These are phyloP conservation scores for Oryza rufipogon DNA, from an alignment of 176 grass and related monocot species.

Conservation along the genomic window DNA sequence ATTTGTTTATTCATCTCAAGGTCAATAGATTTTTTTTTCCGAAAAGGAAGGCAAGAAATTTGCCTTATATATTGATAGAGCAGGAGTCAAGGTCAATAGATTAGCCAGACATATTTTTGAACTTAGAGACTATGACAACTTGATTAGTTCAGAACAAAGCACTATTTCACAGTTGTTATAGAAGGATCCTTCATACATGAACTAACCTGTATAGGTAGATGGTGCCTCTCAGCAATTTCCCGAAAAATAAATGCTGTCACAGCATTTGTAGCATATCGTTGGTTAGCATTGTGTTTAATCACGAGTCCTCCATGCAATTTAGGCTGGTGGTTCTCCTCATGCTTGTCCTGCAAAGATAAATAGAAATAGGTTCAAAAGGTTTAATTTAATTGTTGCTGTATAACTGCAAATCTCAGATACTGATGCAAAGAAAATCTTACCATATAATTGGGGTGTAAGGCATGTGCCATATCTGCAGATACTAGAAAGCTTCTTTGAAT, in stretches of 20 bases:
- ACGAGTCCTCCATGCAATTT: constrained; percentile 95
- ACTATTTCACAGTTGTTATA: not conserved
- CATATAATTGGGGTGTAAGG: constrained; percentile 93
- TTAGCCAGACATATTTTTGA: not conserved
- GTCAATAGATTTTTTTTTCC: not conserved
- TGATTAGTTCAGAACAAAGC: not conserved
- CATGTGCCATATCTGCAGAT: constrained; percentile 98
- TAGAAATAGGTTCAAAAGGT: constrained; percentile 9
- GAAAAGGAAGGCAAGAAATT: too few relatives aligned
- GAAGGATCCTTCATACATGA: not conserved
- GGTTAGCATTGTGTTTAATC: constrained; percentile 96
- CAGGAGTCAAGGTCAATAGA: not conserved
- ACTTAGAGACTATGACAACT: not conserved
- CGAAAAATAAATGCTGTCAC: constrained; percentile 84
- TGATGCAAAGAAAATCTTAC: constrained; percentile 46
- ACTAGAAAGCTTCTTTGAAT: constrained; percentile 95
- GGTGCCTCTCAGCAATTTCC: constrained; percentile 80
- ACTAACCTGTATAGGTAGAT: constrained; percentile 82
- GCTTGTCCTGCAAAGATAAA: constrained; percentile 74
- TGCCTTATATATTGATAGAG: too few relatives aligned
- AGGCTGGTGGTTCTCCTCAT: constrained; percentile 98
- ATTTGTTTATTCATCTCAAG: not conserved
- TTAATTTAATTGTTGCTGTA: constrained; percentile 10
- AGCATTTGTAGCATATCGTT: constrained; percentile 96
- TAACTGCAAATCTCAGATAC: constrained; percentile 5